These are phyloP conservation scores for Picocystis sp. DNA, from an alignment of 163 green algal species.

Conservation along the genomic window DNA sequence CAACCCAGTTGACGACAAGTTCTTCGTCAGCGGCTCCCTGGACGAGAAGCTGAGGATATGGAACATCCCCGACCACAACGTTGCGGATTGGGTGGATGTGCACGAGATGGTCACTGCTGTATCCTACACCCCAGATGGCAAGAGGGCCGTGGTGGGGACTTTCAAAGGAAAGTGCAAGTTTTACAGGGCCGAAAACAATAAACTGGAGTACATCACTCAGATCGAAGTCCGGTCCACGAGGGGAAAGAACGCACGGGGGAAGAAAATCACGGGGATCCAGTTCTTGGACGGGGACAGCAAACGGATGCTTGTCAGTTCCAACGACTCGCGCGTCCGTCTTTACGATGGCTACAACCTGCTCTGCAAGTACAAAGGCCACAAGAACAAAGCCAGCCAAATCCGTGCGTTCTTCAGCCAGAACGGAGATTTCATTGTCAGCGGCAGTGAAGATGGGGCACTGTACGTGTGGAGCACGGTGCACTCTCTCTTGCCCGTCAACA, in stretches of 20 bases:
- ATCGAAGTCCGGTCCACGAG: constrained; percentile 41
- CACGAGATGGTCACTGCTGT: constrained; percentile 78
- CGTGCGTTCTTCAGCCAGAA: constrained; percentile 39
- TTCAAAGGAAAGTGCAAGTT: constrained; percentile 58
- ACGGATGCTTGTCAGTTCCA: constrained; percentile 70
- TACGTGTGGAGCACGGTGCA: constrained; percentile 57
- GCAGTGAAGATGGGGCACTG: constrained; percentile 69
- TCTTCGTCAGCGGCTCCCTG: constrained; percentile 57
- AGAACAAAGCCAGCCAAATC: constrained; percentile 59
- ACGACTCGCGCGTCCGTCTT: constrained; percentile 67
- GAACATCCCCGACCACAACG: constrained; percentile 57
- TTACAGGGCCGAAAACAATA: constrained; percentile 27
- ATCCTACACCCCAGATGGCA: constrained; percentile 42
- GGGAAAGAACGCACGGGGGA: constrained; percentile 32
- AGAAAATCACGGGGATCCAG: constrained; percentile 68
- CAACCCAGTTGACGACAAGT: constrained; percentile 61
- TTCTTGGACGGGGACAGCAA: constrained; percentile 30
- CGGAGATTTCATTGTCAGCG: constrained; percentile 61
- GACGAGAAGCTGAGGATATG: constrained; percentile 72
- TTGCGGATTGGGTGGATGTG: constrained; percentile 42
- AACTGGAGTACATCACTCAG: constrained; percentile 55
- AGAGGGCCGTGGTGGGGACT: constrained; percentile 53
- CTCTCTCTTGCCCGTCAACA: constrained; percentile 18
- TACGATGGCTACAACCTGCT: constrained; percentile 45
- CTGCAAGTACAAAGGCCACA: constrained; percentile 85